phyloP scores from a whole-genome alignment of 306 rosid species.

The Comarum palustre region DNA sequence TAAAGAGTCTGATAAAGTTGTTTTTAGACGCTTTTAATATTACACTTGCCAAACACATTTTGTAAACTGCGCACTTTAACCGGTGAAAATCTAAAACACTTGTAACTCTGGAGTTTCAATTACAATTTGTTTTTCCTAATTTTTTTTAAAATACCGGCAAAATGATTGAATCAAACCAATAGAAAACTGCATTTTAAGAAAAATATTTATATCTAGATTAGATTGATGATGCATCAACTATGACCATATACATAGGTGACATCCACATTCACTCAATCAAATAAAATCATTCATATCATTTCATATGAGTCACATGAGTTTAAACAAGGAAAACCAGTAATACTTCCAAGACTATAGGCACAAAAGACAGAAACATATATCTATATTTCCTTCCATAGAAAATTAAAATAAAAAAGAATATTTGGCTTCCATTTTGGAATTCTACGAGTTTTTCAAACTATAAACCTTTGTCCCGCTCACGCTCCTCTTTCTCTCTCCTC shows the following conservation, averaged over 20 bases:
- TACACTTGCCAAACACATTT: no score
- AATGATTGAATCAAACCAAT: not conserved
- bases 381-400: not conserved
- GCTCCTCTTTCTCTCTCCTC: constrained; percentile 32
- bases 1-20: no score
- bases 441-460: constrained; percentile 64
- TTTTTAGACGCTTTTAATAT: no score
- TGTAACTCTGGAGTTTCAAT: not conserved
- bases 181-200: not conserved
- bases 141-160: fast-evolving
- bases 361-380: not conserved
- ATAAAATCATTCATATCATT: not conserved
- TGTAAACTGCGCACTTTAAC: not conserved
- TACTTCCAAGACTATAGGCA: not conserved
- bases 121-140: not conserved
- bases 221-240: not conserved
- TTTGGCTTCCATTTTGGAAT: not conserved
- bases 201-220: not conserved
- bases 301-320: not conserved
- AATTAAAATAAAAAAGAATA: not conserved
- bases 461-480: constrained; percentile 59
- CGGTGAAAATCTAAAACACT: not conserved
- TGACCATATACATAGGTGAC: not conserved
- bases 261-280: not conserved
- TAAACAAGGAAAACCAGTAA: not conserved